Evolutionary conservation across 2,329 filamentous ascomycete genomes (phyloP), one percentile per base, ranked within the genome.

Genomic region (Aspergillus felis): DNA sequence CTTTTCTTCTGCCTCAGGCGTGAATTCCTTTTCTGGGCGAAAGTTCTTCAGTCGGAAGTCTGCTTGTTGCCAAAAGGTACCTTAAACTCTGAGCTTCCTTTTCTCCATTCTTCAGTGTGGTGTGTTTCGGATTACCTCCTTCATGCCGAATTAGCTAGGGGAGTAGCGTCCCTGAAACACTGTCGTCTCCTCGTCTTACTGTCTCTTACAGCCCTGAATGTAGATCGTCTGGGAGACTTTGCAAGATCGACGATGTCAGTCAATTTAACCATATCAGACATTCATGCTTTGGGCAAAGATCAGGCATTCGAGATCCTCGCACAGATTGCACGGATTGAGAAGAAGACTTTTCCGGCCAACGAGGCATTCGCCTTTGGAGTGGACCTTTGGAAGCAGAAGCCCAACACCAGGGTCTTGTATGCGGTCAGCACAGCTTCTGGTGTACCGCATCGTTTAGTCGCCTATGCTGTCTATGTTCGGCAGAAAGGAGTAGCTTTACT

Each of bases 281-380:
- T 76, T 54, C 70, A 75, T 72, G 71, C 71, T 58, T 68, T 75
- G 56, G 61, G 64, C 51, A 69, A 68, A 60, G 62, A 64, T 50
- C 64, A 74, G 55, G 73, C 74, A 51, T 61, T 71, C 10, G 66
- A 71, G 54, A 71, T 73, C 64, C 68, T 76, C 57, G 57, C 64
- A 47, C 70, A 67, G 54, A 71, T 74, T 58, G 59, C 72, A 57
- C 71, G 71, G 58, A 66, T 79, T 42, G 81, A 83, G 60, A 79
- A 76, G 65, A 82, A 79, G 62, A 74, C 74, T 47, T 82, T 83
- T 59, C 78, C 81, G 1, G 67, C 78, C 41, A 81, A 76, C 62
- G 81, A 84, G 68, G 74, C 72, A n/a, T 78, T 82, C 59, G 66
- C 76, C 44, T 82, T 82, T 61, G 71, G 72, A 27, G 66, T 72